Base-by-base conservation (phyloP, 1,139 yeast genomes). In the Lodderomyces pseudojiufengensis region DNA sequence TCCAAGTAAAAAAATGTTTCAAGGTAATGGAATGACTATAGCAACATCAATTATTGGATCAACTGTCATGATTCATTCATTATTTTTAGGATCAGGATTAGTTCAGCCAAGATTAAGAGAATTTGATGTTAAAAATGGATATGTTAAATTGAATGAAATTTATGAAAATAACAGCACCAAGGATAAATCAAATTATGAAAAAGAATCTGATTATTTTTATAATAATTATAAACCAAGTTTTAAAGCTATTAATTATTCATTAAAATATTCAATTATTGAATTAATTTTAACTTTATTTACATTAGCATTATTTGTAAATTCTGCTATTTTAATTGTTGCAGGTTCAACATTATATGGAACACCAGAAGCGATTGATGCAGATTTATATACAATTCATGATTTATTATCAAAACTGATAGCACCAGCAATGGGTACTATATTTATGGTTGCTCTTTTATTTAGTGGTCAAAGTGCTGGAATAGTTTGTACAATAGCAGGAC, bases 401-500 rank as follows among this genome's bases (percentile, higher is more conserved):
- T 64, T 84, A 50, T 63, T 85, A 25, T 65, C 76, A 1, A 50
- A 55, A 27, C 71, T 74, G 33, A 63, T 85, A 25, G 77, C 87
- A 1, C 86, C 86, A 3, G 80, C 74, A 2, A 90, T 84, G 1
- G 95, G 94, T 22, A 79, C 86, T 0, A 63, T 84, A 0, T 84
- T 85, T 59, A 84, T 84, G 76, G 60, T 84, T 31, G 92, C 95
- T 0, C 63, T 85, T 46, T 61, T 85, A 24, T 73, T 80, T 47
- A 78, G 86, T 41, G 95, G 95, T 8, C 86, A 83, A 51, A 78
- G 86, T 42, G 90, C 95, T 0, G 94, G 94, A 32, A 80, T 85
- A 40, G 90, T 85, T 2, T 85, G 95, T 54, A 85, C 95, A 0
- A 81, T 85, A 59, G 86, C 94, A 0, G 95, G 95, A 8, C 95